Conservation (phyloP, 345 rosid species). For the Linum usitatissimum region DNA sequence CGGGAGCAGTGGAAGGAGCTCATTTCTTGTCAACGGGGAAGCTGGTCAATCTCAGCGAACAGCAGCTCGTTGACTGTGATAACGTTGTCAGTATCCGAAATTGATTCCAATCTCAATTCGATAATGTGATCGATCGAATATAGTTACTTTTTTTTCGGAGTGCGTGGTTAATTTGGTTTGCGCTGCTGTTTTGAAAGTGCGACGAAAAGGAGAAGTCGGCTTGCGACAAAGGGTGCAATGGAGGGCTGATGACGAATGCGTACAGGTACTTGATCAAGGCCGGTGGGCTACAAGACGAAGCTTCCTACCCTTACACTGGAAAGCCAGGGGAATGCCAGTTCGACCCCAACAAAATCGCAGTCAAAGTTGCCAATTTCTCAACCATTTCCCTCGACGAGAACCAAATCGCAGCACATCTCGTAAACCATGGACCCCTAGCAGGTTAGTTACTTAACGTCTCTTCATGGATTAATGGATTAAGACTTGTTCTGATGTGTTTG, state of each 20-base stretch:
- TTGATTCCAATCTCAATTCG: background rate
- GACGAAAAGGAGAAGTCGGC: slow-evolving; percentile 46
- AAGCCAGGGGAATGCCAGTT: slow-evolving; percentile 57
- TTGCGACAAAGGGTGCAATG: slow-evolving; percentile 67
- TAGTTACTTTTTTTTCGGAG: too few species aligned
- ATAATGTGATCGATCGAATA: too few species aligned
- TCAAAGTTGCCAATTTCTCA: slow-evolving; percentile 48
- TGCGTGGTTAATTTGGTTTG: too few species aligned
- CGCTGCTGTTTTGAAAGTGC: slow-evolving; percentile 27
- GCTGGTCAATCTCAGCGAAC: slow-evolving; percentile 88
- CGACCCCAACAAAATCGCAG: slow-evolving; percentile 37
- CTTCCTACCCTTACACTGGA: slow-evolving; percentile 53
- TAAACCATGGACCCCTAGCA: slow-evolving; percentile 70
- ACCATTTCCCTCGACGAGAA: slow-evolving; percentile 51
- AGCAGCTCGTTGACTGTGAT: slow-evolving; percentile 88
- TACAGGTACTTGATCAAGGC: slow-evolving; percentile 60
- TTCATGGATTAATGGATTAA: background rate
- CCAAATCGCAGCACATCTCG: slow-evolving; percentile 67
- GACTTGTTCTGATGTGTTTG: background rate
- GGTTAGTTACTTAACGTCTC: slow-evolving; percentile 14
- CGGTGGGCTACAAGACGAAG: slow-evolving; percentile 73
- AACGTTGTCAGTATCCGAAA: slow-evolving; percentile 24
- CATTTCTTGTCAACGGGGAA: slow-evolving; percentile 59
- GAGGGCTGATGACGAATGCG: slow-evolving; percentile 92
- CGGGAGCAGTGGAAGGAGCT: slow-evolving; percentile 83